phyloP scores from a whole-genome alignment of 306 rosid species.

The Glycine latifolia region DNA sequence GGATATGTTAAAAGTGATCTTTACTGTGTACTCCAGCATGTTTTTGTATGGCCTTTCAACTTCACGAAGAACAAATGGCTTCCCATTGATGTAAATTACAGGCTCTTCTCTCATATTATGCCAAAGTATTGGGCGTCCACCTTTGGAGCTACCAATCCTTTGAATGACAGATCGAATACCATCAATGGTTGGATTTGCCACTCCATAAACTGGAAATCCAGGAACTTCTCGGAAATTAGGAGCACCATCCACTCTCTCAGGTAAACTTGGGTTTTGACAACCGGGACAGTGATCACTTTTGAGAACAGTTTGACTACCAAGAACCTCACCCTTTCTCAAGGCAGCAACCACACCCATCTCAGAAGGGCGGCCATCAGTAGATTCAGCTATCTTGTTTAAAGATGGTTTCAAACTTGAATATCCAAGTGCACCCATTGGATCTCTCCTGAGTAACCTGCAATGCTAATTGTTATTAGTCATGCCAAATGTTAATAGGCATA shows the following conservation, averaged over 20 bases:
- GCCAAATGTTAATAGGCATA: constrained; percentile 32
- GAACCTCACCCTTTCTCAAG: constrained; percentile 81
- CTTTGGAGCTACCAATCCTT: constrained; percentile 70
- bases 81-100: constrained; percentile 85
- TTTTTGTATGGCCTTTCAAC: constrained; percentile 90
- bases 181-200: constrained; percentile 87
- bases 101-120: constrained; percentile 97
- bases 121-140: constrained; percentile 76
- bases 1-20: constrained; percentile 20
- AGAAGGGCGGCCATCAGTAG: constrained; percentile 72
- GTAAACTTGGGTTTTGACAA: constrained; percentile 70
- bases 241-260: constrained; percentile 83
- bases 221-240: constrained; percentile 91
- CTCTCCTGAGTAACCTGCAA: constrained; percentile 80
- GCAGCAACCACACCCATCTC: constrained; percentile 92
- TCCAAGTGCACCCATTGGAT: constrained; percentile 95
- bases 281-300: constrained; percentile 92
- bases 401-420: constrained; percentile 70
- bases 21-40: constrained; percentile 88
- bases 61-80: constrained; percentile 91
- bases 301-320: constrained; percentile 84
- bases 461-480: constrained; percentile 33
- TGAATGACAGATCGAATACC: constrained; percentile 79
- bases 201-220: constrained; percentile 92
- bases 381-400: constrained; percentile 71